These are phyloP conservation scores for Gleditsia sinensis DNA, from an alignment of 306 rosid genomes.

Conservation along the genomic window DNA sequence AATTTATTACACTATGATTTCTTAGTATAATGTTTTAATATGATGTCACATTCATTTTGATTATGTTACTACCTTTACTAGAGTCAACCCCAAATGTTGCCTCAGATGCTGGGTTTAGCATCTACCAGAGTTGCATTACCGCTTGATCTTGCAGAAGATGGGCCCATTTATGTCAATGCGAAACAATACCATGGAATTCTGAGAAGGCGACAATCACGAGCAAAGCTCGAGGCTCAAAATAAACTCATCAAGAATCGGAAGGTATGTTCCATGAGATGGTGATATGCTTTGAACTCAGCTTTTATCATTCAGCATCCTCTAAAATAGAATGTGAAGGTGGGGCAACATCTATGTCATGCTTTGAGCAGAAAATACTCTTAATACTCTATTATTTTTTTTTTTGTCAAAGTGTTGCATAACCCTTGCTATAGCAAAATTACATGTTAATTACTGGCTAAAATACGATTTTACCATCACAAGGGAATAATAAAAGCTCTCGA, in stretches of 20 bases:
- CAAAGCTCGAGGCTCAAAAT: slow-evolving; percentile 86
- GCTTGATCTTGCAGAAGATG: slow-evolving; percentile 72
- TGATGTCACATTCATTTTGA: neutral
- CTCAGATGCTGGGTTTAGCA: slow-evolving; percentile 61
- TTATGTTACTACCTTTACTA: neutral
- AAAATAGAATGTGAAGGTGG: neutral
- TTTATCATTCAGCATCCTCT: neutral
- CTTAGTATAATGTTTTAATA: neutral
- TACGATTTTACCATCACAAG: neutral
- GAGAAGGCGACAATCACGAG: slow-evolving; percentile 88
- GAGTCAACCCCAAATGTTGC: slow-evolving; percentile 46
- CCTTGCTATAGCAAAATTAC: neutral
- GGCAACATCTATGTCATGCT: neutral
- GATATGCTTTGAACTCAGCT: neutral
- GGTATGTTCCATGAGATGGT: slow-evolving; percentile 40
- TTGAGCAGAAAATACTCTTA: neutral
- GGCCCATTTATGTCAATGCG: slow-evolving; percentile 88
- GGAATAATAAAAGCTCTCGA: neutral
- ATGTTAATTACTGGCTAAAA: neutral
- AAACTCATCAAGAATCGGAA: slow-evolving; percentile 71
- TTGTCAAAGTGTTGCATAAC: no score
- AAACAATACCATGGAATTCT: slow-evolving; percentile 93
- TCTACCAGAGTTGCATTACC: slow-evolving; percentile 77
- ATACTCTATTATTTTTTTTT: no score
- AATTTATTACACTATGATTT: neutral